Evolutionary conservation across 169 alveolate genomes (phyloP), one percentile per base, ranked within the genome.

Genomic region (Plasmodium relictum): DNA sequence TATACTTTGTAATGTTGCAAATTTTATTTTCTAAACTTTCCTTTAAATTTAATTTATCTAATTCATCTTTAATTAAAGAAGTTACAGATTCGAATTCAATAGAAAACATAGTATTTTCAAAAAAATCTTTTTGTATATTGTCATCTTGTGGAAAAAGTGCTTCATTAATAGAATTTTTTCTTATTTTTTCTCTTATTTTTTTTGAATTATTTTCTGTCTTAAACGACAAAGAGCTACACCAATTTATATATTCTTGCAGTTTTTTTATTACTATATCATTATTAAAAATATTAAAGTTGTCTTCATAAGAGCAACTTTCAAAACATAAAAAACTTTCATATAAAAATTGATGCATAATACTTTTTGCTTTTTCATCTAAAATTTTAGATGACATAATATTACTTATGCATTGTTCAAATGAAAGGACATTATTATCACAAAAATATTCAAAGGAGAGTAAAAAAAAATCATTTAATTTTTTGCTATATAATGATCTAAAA

Each of bases 281-380:
- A 50, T 45, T 37, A 71, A 71, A 71, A 24, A 71, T 58, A 58
- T 71, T 39, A 16, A 71, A 20, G 0, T 71, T 44, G 14, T 71
- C 83, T 50, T 22, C 48, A 50, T 31, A 37, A 26, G 83, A 37
- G 65, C 83, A 71, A 26, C 41, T 39, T 44, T 71, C 68, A 7
- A 24, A 31, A 37, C 83, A 71, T 71, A 71, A 22, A 71, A 71
- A 71, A 58, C n/a, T 71, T 52, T 58, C 63, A 71, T 71, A 71
- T 71, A 44, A 20, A 58, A 71, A 71, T n/a, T 71, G 83, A 58
- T 71, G 83, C 83, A 71, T 44, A 71, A 71, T 45, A 39, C 83
- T 71, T 44, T 71, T 71, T 20, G 42, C 61, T 45, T 48, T 71
- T 39, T 71, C 83, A 18, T 71, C 83, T 39, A 71, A 39, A 16